phyloP scores from a whole-genome alignment of 1,284 basidiomycete genomes.

The Apiotrichum laibachii region DNA sequence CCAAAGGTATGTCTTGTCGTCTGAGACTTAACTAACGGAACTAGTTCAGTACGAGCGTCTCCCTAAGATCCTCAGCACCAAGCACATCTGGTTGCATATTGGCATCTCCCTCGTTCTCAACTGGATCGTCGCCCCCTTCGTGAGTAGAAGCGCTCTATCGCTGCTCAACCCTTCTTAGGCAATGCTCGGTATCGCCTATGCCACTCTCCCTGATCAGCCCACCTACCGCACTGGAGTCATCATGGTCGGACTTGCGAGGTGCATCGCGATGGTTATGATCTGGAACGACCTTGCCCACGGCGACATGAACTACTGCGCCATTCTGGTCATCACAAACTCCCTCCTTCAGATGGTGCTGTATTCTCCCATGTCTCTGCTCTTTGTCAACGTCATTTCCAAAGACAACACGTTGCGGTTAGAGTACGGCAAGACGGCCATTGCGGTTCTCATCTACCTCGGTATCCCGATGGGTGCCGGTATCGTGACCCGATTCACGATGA shows the following conservation, averaged over 20 bases:
- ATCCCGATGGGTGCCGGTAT: conserved; percentile 68
- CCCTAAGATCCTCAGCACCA: conserved; percentile 59
- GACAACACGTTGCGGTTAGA: conserved; percentile 56
- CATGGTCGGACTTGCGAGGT: conserved; percentile 60
- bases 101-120: conserved; percentile 70
- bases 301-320: conserved; percentile 73
- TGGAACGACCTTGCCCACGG: conserved; percentile 79
- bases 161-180: conserved; percentile 42
- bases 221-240: conserved; percentile 57
- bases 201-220: conserved; percentile 73
- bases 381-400: conserved; percentile 68
- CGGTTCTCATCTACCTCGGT: conserved; percentile 68
- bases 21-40: conserved; percentile 46
- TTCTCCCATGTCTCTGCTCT: conserved; percentile 70
- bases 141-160: conserved; percentile 14
- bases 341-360: conserved; percentile 73
- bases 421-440: conserved; percentile 70
- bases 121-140: conserved; percentile 74
- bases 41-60: conserved; percentile 73
- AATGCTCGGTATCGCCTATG: conserved; percentile 82
- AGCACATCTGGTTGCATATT: conserved; percentile 67
- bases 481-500: conserved; percentile 63
- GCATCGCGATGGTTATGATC: conserved; percentile 75
- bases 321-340: conserved; percentile 59
- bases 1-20: conserved; percentile 39